Conservation (phyloP, 139 green algal species). For the Trebouxia sp. region DNA sequence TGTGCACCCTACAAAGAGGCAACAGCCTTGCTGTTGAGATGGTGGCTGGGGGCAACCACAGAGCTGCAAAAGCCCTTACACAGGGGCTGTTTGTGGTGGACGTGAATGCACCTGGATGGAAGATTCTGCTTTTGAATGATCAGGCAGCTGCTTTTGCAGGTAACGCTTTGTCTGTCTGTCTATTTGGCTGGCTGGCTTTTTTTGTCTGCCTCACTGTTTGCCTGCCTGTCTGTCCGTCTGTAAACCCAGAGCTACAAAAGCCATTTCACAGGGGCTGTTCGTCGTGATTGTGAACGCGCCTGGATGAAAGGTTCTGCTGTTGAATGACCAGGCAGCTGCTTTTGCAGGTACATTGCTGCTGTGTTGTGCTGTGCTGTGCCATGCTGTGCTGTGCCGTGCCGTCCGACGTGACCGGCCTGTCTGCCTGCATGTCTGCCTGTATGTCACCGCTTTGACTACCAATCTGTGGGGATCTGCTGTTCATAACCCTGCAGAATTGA, state of each 20-base stretch:
- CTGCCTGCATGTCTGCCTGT: too few species aligned
- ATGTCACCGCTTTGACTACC: too few species aligned
- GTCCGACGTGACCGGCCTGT: too few species aligned
- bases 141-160: slow-evolving; percentile 16
- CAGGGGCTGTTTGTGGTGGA: slow-evolving; percentile 81
- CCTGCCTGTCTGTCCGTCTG: too few species aligned
- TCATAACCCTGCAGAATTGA: too few species aligned
- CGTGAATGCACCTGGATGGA: slow-evolving; percentile 50
- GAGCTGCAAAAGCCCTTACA: slow-evolving; percentile 41
- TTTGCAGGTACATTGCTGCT: background rate
- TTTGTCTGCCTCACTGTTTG: background rate
- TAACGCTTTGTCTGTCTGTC: background rate
- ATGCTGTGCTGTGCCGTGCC: too few species aligned
- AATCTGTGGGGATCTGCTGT: too few species aligned
- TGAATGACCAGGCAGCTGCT: background rate
- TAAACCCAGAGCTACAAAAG: too few species aligned
- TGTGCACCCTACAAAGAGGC: slow-evolving; percentile 5
- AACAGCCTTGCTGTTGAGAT: background rate
- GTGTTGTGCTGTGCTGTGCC: too few species aligned
- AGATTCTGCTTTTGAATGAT: slow-evolving; percentile 78
- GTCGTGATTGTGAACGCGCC: too few species aligned
- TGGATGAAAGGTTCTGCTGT: background rate
- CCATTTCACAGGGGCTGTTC: too few species aligned
- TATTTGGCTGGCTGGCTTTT: background rate
- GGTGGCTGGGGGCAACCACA: slow-evolving; percentile 8